Evolutionary conservation across 352 stramenopile genomes (phyloP).

Genomic region (Saprolegnia parasitica): DNA sequence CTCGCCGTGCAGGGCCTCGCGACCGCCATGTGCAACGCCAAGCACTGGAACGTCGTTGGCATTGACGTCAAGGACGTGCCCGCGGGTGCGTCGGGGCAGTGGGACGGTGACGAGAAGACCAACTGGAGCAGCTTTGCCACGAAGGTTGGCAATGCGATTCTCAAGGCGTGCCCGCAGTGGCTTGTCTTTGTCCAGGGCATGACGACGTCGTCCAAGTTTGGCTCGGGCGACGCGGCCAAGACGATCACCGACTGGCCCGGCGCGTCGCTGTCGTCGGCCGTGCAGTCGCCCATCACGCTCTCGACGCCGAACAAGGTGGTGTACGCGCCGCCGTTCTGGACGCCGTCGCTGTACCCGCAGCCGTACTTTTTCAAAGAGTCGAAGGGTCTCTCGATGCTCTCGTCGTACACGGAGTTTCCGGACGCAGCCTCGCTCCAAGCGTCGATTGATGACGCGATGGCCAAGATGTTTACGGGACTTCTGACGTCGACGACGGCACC

Average conservation of each 20-base stretch:
- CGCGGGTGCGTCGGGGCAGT: constrained; percentile 55
- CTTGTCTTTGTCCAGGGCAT: constrained; percentile 72
- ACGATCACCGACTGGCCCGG: constrained; percentile 67
- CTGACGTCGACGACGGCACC: constrained; percentile 50
- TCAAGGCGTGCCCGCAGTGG: constrained; percentile 67
- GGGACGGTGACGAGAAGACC: constrained; percentile 70
- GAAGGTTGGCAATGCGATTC: constrained; percentile 56
- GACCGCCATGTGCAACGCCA: constrained; percentile 63
- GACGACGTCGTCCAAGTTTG: constrained; percentile 62
- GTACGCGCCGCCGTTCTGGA: constrained; percentile 75
- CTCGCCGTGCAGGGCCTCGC: constrained; percentile 69
- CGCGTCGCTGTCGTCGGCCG: constrained; percentile 57
- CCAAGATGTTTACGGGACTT: constrained; percentile 70
- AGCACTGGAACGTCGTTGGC: constrained; percentile 82
- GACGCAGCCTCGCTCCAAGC: constrained; percentile 45
- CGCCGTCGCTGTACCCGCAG: constrained; percentile 54
- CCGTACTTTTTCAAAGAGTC: constrained; percentile 68
- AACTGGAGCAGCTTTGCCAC: constrained; percentile 69
- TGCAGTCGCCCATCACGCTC: constrained; percentile 49
- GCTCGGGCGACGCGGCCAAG: constrained; percentile 42
- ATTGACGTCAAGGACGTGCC: constrained; percentile 74
- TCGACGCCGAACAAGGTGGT: constrained; percentile 63
- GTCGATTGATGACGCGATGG: constrained; percentile 71
- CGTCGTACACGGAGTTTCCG: constrained; percentile 54
- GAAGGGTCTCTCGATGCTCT: constrained; percentile 43